Base-by-base conservation (phyloP, 2,329 filamentous ascomycete species). In the Zalaria obscura region DNA sequence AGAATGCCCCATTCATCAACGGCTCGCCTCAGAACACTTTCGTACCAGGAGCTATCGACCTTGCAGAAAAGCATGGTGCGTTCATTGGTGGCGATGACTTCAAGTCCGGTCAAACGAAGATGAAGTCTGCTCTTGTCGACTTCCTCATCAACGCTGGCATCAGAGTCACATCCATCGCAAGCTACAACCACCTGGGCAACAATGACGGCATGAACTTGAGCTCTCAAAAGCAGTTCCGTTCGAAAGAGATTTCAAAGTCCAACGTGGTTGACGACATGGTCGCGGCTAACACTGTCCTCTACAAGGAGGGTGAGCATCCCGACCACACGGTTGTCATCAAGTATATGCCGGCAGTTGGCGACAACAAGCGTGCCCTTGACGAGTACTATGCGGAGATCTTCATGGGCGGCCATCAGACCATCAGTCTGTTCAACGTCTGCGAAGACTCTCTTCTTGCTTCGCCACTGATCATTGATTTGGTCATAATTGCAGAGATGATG, bases 221-320 rank as follows among this genome's bases (percentile, higher is more conserved):
- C 69, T 94, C 88, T 35, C 88, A 95, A 64, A 86, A 82, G 71
- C 91, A 96, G 68, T 98, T 98, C 78, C 88, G 91, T 55, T 94
- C 87, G 67, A 98, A 98, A 77, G 91, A 98, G 69, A 98, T 98
- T 53, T 93, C 85, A 67, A 98, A 98, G 75, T 93, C 86, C 56
- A 98, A 95, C 61, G 91, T 98, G 8, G 91, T 98, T 42, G 91
- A 98, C 61, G 91, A 98, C 70, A 98, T 98, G 91, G 91, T 98
- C 46, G 88, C 86, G 57, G 89, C 91, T 57, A 98, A 98, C 70
- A 71, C 67, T 39, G 79, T 96, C 39, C 74, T 98, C 43, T 98
- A 98, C 73, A 78, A 81, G 65, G 71, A 84, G 56, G 87, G 80
- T 53, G 91, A 98, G 69, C 88, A 96, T 64, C 91, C 91, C 2